Percentiles rank a stretch among this genome's conserved stretches.
These are phyloP conservation scores for Aquilaria yunnanensis DNA, from an alignment of 345 rosid species.

Conservation along the genomic window DNA sequence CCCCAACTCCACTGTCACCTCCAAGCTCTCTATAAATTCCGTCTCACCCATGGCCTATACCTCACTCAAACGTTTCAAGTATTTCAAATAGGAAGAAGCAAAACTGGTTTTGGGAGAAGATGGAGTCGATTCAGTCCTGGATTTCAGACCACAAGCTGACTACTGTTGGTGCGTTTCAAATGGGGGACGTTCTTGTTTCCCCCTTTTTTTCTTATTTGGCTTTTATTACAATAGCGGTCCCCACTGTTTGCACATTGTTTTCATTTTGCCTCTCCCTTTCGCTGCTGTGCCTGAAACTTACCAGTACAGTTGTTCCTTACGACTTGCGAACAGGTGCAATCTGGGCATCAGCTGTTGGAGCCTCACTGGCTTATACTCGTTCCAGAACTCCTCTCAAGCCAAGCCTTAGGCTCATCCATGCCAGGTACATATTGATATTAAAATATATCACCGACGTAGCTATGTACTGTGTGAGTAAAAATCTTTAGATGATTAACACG, in stretches of 20 bases:
- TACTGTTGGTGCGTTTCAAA: slow-evolving; percentile 36
- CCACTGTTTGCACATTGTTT: neutral
- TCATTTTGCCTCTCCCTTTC: neutral
- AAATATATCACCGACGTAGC: too few relatives aligned
- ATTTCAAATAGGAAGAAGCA: neutral
- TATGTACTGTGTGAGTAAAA: too few relatives aligned
- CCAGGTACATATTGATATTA: slow-evolving; percentile 28
- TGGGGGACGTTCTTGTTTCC: neutral
- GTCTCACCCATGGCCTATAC: neutral
- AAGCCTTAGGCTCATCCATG: slow-evolving; percentile 67
- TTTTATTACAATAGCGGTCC: neutral
- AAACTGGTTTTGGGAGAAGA: slow-evolving; percentile 5
- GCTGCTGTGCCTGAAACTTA: neutral
- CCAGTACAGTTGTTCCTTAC: neutral
- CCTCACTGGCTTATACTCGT: slow-evolving; percentile 46
- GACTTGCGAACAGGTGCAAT: slow-evolving; percentile 33
- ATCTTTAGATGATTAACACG: too few relatives aligned
- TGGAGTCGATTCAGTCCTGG: slow-evolving; percentile 67
- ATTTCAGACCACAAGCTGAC: slow-evolving; percentile 60
- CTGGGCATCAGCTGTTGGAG: slow-evolving; percentile 63
- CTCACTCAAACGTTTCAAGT: neutral
- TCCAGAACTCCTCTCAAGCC: slow-evolving; percentile 51
- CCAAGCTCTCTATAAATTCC: slow-evolving; percentile 17
- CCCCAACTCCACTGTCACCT: too few relatives aligned
- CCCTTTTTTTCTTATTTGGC: neutral